These are phyloP conservation scores for Exophiala phaeomuriformis DNA, from an alignment of 2,329 filamentous ascomycete species.

Conservation along the genomic window DNA sequence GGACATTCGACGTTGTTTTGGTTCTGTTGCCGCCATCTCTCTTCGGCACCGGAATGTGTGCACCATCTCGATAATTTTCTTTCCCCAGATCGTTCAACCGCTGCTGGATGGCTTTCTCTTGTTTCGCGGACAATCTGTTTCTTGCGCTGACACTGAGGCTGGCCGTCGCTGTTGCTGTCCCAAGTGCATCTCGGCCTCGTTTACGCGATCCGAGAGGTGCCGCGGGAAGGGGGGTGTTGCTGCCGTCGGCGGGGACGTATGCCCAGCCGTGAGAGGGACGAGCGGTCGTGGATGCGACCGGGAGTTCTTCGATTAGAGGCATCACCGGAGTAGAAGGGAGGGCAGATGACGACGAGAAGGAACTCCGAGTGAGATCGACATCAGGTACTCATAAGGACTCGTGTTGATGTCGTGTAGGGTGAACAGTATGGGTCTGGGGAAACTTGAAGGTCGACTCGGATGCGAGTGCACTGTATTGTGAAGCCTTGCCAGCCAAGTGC, in stretches of 20 bases:
- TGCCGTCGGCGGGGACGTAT: conserved; percentile 70
- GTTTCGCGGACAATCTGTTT: conserved; percentile 68
- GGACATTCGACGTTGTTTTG: conserved; percentile 42
- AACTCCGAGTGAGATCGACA: no score
- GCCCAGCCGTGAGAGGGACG: conserved; percentile 72
- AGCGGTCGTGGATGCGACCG: conserved; percentile 51
- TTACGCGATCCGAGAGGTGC: conserved; percentile 38
- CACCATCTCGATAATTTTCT: conserved; percentile 62
- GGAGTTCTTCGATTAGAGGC: conserved; percentile 12
- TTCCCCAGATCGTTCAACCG: conserved; percentile 76
- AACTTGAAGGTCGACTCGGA: no score
- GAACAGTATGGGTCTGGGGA: no score
- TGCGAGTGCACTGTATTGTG: no score
- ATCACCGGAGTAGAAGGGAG: not conserved
- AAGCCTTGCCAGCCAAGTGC: no score
- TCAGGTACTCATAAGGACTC: no score
- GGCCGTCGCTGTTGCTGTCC: conserved; percentile 1
- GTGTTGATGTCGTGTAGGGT: no score
- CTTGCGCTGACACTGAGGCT: conserved; percentile 28
- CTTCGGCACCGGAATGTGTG: conserved; percentile 53
- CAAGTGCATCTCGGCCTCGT: conserved; percentile 55
- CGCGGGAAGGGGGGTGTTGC: conserved; percentile 39
- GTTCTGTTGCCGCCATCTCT: conserved; percentile 39
- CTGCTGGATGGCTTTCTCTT: conserved; percentile 72
- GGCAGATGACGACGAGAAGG: no score